These are phyloP conservation scores for Endocalyx cinctus DNA, from an alignment of 2,329 filamentous ascomycete genomes.

Conservation along the genomic window DNA sequence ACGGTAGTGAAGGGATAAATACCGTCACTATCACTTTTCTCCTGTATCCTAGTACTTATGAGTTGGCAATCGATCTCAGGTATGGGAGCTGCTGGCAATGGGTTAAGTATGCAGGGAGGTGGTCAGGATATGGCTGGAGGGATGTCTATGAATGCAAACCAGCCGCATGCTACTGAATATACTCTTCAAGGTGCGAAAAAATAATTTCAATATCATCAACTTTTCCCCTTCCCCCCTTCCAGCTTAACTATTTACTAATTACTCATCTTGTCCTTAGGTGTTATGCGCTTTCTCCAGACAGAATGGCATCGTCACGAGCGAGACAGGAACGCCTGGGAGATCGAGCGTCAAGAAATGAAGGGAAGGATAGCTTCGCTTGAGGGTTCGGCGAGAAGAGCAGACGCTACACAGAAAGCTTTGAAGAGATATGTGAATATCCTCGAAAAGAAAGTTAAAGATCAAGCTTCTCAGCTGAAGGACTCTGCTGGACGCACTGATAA, in stretches of 20 bases:
- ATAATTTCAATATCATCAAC: neutral
- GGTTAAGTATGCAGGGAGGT: slow-evolving; percentile 38
- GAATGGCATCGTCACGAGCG: slow-evolving; percentile 99
- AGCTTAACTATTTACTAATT: neutral
- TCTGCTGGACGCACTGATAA: slow-evolving; percentile 38
- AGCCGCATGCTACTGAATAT: slow-evolving; percentile 58
- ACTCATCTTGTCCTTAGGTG: slow-evolving; percentile 53
- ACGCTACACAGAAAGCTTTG: slow-evolving; percentile 81
- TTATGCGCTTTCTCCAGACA: slow-evolving; percentile 98
- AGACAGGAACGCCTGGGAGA: slow-evolving; percentile 97
- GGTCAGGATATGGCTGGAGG: slow-evolving; percentile 32
- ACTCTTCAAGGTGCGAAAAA: slow-evolving; percentile 47
- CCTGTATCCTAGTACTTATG: slow-evolving; percentile 18
- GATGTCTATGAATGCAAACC: slow-evolving; percentile 41
- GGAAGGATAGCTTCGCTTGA: slow-evolving; percentile 92
- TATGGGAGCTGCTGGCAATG: slow-evolving; percentile 38
- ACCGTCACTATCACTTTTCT: slow-evolving; percentile 10
- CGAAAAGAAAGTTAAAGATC: slow-evolving; percentile 81
- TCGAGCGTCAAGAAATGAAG: slow-evolving; percentile 98
- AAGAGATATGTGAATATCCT: slow-evolving; percentile 88
- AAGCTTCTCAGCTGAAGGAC: slow-evolving; percentile 66
- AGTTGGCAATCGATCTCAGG: slow-evolving; percentile 32
- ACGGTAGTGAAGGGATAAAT: slow-evolving; percentile 17
- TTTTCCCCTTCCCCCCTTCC: neutral
- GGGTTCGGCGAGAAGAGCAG: slow-evolving; percentile 80